These are phyloP conservation scores for Pseudonitzschia delicatissima DNA, from an alignment of 108 stramenopile species.

Conservation along the genomic window DNA sequence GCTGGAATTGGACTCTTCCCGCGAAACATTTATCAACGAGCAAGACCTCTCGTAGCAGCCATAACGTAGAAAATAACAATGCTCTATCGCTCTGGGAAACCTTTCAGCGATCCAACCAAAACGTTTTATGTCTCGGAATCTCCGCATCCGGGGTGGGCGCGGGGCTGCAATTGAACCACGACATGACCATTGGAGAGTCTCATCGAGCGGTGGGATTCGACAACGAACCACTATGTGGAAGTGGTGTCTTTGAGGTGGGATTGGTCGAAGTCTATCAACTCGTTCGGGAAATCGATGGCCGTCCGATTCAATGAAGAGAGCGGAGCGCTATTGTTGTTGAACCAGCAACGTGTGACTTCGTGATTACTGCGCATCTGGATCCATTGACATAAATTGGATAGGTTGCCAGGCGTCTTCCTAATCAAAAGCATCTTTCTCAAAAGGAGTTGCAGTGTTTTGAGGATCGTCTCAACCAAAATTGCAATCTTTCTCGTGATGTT, in stretches of 20 bases:
- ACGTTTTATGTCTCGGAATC: conserved; percentile 77
- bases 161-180: conserved; percentile 72
- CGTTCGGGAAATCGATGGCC: conserved; percentile 37
- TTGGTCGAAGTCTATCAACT: conserved; percentile 73
- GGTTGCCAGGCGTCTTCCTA: too few species aligned
- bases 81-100: conserved; percentile 46
- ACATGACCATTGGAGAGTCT: conserved; percentile 66
- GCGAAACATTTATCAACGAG: background rate
- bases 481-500: too few species aligned
- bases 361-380: too few species aligned
- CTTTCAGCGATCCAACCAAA: conserved; percentile 59
- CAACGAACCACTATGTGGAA: conserved; percentile 58
- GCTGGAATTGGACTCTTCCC: conserved; percentile 71
- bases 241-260: conserved; percentile 63
- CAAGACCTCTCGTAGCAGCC: background rate
- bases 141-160: conserved; percentile 51
- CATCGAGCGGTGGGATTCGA: conserved; percentile 64
- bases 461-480: too few species aligned
- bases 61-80: background rate
- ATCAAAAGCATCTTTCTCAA: too few species aligned
- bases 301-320: conserved; percentile 11
- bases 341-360: too few species aligned
- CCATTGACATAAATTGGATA: too few species aligned
- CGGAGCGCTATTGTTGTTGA: too few species aligned
- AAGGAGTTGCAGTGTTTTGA: too few species aligned